A percentile compares a stretch with the other conserved stretches of the same genome.
These are phyloP conservation scores for Allium fistulosum DNA, from an alignment of 106 monocot genomes.

Conservation along the genomic window DNA sequence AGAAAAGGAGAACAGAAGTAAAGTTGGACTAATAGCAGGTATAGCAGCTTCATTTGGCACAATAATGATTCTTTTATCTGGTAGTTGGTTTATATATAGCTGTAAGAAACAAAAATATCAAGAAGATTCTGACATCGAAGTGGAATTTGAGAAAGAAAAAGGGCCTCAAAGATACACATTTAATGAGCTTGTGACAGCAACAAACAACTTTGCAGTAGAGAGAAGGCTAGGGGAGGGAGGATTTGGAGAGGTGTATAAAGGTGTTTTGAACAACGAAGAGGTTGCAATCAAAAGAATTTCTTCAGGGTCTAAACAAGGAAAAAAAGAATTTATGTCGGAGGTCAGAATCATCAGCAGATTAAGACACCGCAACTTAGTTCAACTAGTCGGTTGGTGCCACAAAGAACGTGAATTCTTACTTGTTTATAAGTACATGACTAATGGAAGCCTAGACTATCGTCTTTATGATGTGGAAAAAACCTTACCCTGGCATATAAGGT, in stretches of 20 bases:
- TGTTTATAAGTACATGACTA: conserved; percentile 33
- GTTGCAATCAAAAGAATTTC: conserved; percentile 24
- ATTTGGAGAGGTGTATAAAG: conserved; percentile 23
- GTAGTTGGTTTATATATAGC: conserved; percentile 4
- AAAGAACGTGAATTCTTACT: conserved; percentile 8
- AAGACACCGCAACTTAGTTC: conserved; percentile 25
- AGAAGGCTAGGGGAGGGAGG: conserved; percentile 23
- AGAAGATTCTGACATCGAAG: conserved; percentile 3
- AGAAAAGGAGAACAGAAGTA: no score
- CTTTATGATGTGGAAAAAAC: conserved; percentile 1
- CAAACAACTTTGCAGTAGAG: conserved; percentile 16
- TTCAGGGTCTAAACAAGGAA: conserved; percentile 3
- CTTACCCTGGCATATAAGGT: conserved; percentile 16
- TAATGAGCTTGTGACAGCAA: conserved; percentile 8
- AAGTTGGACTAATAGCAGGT: background rate
- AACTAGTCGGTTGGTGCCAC: conserved; percentile 28
- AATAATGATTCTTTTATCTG: background rate
- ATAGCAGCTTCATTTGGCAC: background rate
- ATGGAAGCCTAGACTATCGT: conserved; percentile 36
- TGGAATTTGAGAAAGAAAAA: conserved; percentile 15
- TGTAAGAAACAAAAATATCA: background rate
- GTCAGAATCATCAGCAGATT: conserved; percentile 20
- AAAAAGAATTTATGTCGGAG: conserved; percentile 16
- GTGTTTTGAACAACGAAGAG: conserved; percentile 5
- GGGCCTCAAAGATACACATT: conserved; percentile 14